phyloP scores from a whole-genome alignment of 1,284 basidiomycete genomes.

The Trichosporon faecale region DNA sequence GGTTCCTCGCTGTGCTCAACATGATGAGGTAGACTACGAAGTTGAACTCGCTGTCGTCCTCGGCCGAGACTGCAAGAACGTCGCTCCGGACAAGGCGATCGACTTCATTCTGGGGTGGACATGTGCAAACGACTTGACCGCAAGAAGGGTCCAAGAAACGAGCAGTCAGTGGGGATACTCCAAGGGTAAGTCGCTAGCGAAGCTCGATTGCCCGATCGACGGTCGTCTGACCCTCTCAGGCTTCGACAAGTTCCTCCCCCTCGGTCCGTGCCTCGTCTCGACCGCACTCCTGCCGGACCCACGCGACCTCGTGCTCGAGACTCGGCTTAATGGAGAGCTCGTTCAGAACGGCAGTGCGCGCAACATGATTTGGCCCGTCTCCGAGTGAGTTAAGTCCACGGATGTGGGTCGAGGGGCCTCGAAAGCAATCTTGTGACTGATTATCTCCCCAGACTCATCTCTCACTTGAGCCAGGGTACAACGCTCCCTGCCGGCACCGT shows the following conservation, averaged over 20 bases:
- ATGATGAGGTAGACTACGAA: slow-evolving; percentile 76
- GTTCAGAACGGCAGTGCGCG: slow-evolving; percentile 71
- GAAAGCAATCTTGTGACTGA: background rate
- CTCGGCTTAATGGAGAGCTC: slow-evolving; percentile 64
- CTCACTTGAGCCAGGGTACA: slow-evolving; percentile 76
- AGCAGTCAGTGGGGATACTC: slow-evolving; percentile 73
- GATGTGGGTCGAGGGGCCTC: background rate
- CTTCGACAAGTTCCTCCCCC: slow-evolving; percentile 54
- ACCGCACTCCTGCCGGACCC: slow-evolving; percentile 65
- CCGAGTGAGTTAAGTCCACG: slow-evolving; percentile 28
- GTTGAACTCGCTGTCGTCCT: slow-evolving; percentile 83
- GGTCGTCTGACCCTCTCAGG: slow-evolving; percentile 59
- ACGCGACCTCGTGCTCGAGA: slow-evolving; percentile 64
- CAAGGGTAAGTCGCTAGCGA: slow-evolving; percentile 59
- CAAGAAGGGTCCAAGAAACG: slow-evolving; percentile 68
- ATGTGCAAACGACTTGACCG: slow-evolving; percentile 75
- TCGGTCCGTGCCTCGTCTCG: slow-evolving; percentile 73
- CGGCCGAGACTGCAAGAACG: slow-evolving; percentile 72
- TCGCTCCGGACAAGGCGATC: slow-evolving; percentile 68
- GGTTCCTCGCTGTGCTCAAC: slow-evolving; percentile 68
- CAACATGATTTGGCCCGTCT: slow-evolving; percentile 36
- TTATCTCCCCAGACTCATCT: slow-evolving; percentile 48
- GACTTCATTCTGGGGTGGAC: slow-evolving; percentile 80
- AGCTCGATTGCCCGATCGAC: background rate
- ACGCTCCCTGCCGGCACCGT: slow-evolving; percentile 76